Evolutionary conservation across 139 green algal genomes (phyloP).

Genomic region (Asterochloris erici): DNA sequence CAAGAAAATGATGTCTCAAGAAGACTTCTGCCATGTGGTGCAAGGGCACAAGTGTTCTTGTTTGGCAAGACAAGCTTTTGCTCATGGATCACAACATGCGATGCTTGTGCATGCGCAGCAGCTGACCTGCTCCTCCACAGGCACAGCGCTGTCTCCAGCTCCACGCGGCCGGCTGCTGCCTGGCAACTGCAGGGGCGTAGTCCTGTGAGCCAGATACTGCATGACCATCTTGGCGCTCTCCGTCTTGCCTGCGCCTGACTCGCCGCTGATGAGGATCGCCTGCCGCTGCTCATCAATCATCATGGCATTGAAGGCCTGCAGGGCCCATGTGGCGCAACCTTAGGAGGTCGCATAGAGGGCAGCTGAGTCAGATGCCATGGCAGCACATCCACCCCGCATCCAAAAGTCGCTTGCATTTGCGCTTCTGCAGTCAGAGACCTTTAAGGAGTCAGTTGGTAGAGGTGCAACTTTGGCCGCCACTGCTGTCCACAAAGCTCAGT

Average conservation of each 20-base stretch:
- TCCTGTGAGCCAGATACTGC: constrained; percentile 55
- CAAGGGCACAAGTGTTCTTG: too few relatives aligned
- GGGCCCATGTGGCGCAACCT: too few relatives aligned
- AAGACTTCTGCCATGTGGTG: too few relatives aligned
- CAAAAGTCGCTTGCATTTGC: too few relatives aligned
- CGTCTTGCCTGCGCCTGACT: constrained; percentile 93
- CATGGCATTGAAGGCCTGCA: constrained; percentile 53
- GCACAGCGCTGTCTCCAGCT: constrained; percentile 20
- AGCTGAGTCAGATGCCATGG: too few relatives aligned
- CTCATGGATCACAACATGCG: neutral
- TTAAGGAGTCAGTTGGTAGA: too few relatives aligned
- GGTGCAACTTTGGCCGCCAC: too few relatives aligned
- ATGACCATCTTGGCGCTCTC: constrained; percentile 82
- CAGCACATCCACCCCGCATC: too few relatives aligned
- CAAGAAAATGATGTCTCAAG: too few relatives aligned
- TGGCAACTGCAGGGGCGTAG: constrained; percentile 11
- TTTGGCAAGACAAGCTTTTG: neutral
- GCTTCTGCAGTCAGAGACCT: too few relatives aligned
- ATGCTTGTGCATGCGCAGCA: neutral
- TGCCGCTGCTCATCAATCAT: constrained; percentile 60
- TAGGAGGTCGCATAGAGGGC: too few relatives aligned
- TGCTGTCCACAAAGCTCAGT: too few relatives aligned
- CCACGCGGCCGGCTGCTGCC: neutral
- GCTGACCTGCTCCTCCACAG: constrained; percentile 51
- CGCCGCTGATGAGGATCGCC: constrained; percentile 66